Evolutionary conservation across 768 basidiomycete species (phyloP), one percentile per base, ranked within the genome.

Genomic region (Leccinum olivaceopallidum): DNA sequence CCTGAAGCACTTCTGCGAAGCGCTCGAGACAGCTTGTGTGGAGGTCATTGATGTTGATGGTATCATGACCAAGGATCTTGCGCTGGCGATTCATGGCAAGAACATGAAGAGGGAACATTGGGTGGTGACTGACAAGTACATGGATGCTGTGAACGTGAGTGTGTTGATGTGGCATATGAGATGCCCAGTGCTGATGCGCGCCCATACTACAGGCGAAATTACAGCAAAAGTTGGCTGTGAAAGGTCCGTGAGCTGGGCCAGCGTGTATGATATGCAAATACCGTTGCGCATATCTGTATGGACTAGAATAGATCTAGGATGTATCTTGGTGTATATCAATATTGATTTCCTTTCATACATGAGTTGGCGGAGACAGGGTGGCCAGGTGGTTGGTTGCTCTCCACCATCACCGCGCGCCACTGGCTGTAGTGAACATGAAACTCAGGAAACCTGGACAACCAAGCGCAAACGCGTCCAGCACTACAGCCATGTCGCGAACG

Each of bases 1-100:
- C 36, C 84, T 99, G 30, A 79, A 77, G 56, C 75, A 77, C 51
- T 99, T 96, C 77, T 93, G 89, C 67, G 68, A 81, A 53, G 85
- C 87, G 63, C 82, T 99, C 44, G 97, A 99, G 80, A 81, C 75
- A 14, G 86, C 92, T 20, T 98, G 97, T 70, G 82, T 96, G 2
- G 93, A 97, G 76, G 87, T 92, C 16, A 97, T 98, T 64, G 92
- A 97, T 72, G 71, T 81, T 67, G 95, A 98, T 69, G 88, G 89
- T 0, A 70, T 98, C 56, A 98, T 98, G 95, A 97, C 95, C 60
- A 97, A 98, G 84, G 96, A 98, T 77, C 79, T 98, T 53, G 96
- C 96, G 32, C 80, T 98, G 24, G 88, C 94, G 2, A 97, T 98
- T 71, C 89, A 98, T 68, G 95, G 95, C 39, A 90, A 90, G 81